Percentiles rank a stretch among this genome's conserved stretches.
Evolutionary conservation across 768 basidiomycete genomes (phyloP).

Genomic region (Omphalotus guepiniiformis): DNA sequence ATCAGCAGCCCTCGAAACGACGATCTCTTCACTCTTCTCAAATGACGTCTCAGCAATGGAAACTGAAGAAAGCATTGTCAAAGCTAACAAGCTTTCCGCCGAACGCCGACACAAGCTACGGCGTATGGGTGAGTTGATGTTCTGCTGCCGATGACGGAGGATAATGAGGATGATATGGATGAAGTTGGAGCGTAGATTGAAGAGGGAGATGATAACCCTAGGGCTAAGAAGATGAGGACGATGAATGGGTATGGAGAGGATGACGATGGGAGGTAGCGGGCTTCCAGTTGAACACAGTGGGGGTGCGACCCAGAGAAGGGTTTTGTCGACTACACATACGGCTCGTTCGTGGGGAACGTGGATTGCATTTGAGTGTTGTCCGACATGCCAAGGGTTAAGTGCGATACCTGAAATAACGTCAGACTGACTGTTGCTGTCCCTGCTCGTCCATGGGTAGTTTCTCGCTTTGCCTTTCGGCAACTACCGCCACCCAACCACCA

Average conservation of each 20-base stretch:
- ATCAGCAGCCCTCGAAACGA: slow-evolving; percentile 77
- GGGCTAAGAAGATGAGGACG: slow-evolving; percentile 73
- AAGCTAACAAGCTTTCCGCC: slow-evolving; percentile 74
- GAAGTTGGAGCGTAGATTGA: slow-evolving; percentile 54
- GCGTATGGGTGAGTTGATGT: slow-evolving; percentile 88
- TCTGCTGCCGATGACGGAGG: slow-evolving; percentile 57
- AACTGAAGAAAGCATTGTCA: slow-evolving; percentile 68
- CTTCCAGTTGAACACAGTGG: no score
- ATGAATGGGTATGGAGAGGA: slow-evolving; percentile 56
- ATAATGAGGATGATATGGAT: slow-evolving; percentile 41
- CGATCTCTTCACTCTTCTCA: slow-evolving; percentile 77
- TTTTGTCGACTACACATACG: no score
- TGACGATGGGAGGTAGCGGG: slow-evolving; percentile 53
- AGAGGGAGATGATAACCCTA: slow-evolving; percentile 77
- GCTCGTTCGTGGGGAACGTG: no score
- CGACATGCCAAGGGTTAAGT: no score
- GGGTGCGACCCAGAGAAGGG: no score
- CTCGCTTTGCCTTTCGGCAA: no score
- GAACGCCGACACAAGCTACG: slow-evolving; percentile 77
- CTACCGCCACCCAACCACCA: no score
- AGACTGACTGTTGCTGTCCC: no score
- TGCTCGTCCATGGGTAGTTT: no score
- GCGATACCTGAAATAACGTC: no score
- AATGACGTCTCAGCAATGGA: slow-evolving; percentile 38
- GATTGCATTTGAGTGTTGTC: no score